These are phyloP conservation scores for Hansenula sp. DNA, from an alignment of 1,139 yeast species.

Conservation along the genomic window DNA sequence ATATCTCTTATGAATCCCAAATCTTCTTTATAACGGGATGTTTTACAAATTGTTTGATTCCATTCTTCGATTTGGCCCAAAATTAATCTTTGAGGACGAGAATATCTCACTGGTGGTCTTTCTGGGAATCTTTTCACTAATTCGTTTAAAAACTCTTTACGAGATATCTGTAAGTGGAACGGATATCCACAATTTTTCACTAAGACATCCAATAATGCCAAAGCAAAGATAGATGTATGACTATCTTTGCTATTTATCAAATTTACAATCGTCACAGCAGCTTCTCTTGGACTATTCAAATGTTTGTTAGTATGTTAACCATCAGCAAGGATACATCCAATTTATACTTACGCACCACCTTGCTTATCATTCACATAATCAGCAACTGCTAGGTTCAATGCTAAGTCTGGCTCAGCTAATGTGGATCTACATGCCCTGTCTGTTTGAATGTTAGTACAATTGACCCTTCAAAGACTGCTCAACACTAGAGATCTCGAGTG, in stretches of 20 bases:
- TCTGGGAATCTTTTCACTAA: conserved; percentile 93
- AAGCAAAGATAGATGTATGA: conserved; percentile 62
- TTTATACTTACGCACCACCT: conserved; percentile 49
- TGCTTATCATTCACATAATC: conserved; percentile 91
- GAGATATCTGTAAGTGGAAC: conserved; percentile 87
- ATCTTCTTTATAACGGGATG: conserved; percentile 87
- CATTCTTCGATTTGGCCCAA: conserved; percentile 94
- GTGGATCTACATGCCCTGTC: conserved; percentile 90
- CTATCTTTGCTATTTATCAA: conserved; percentile 80
- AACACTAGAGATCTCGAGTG: background rate
- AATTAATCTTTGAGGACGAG: conserved; percentile 78
- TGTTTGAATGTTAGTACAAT: conserved; percentile 9
- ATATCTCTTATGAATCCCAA: conserved; percentile 89
- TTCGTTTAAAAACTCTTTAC: conserved; percentile 92
- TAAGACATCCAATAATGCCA: conserved; percentile 69
- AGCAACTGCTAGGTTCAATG: conserved; percentile 86
- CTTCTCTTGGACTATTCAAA: conserved; percentile 68
- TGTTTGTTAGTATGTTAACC: background rate
- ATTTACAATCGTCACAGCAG: conserved; percentile 85
- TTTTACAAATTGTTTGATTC: conserved; percentile 92
- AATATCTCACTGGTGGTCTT: conserved; percentile 82
- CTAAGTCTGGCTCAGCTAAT: conserved; percentile 81
- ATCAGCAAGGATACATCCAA: background rate
- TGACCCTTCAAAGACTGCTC: no score
- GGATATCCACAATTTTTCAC: conserved; percentile 99